Evolutionary conservation across 176 grass and related monocot genomes (phyloP).

Genomic region (Aechmea fasciata): DNA sequence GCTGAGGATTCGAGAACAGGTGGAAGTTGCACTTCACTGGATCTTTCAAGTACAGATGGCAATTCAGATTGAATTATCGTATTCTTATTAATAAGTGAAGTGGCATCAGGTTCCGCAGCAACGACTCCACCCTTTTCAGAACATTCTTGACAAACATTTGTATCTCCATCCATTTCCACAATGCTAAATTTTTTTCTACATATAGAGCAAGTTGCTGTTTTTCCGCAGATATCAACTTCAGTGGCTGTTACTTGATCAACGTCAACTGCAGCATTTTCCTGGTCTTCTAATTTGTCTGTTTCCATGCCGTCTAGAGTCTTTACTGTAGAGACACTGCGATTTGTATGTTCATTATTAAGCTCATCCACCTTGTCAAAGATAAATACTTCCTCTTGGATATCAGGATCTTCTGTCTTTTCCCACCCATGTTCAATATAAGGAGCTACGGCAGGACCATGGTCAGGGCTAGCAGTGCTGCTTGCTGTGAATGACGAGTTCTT

Average conservation of each 20-base stretch:
- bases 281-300: slow-evolving; percentile 13
- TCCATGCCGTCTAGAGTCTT: slow-evolving; percentile 10
- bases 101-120: not conserved
- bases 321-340: not conserved
- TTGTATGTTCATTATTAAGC: slow-evolving; percentile 46
- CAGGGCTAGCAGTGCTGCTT: slow-evolving; percentile 64
- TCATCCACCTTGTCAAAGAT: slow-evolving; percentile 74
- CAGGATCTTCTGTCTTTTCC: slow-evolving; percentile 32
- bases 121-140: slow-evolving; percentile 16
- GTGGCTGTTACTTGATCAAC: slow-evolving; percentile 14
- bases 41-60: slow-evolving; percentile 13
- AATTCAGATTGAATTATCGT: slow-evolving; percentile 23
- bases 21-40: slow-evolving; percentile 7
- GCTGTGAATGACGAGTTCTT: slow-evolving; percentile 59
- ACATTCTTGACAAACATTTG: slow-evolving; percentile 44
- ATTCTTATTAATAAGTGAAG: slow-evolving; percentile 10
- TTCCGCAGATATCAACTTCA: slow-evolving; percentile 15
- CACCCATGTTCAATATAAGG: slow-evolving; percentile 43
- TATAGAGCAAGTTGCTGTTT: slow-evolving; percentile 38
- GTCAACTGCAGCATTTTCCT: slow-evolving; percentile 23
- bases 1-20: slow-evolving; percentile 7
- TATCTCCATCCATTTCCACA: slow-evolving; percentile 25
- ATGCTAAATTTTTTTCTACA: slow-evolving; percentile 38
- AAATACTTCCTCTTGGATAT: slow-evolving; percentile 58
- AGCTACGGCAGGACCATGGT: slow-evolving; percentile 33